Evolutionary conservation across 768 basidiomycete genomes (phyloP).

Genomic region (Lactarius deliciosus): DNA sequence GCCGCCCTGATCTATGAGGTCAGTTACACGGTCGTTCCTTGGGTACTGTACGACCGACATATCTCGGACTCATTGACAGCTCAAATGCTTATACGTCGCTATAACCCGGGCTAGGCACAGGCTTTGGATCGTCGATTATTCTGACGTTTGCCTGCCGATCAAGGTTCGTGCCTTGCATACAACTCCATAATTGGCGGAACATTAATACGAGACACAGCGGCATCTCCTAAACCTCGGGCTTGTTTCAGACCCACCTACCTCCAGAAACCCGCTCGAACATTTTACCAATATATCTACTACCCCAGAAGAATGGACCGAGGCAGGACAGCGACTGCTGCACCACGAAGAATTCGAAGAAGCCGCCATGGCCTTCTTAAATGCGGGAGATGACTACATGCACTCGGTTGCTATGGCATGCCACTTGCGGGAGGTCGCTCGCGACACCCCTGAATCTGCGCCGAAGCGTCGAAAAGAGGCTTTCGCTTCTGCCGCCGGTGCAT

Average conservation of each 20-base stretch:
- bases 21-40: not conserved
- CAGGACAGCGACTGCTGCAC: slow-evolving; percentile 11
- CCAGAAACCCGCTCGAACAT: not conserved
- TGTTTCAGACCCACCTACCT: not conserved
- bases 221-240: slow-evolving; percentile 6
- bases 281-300: slow-evolving; percentile 14
- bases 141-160: slow-evolving; percentile 43
- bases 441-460: slow-evolving; percentile 5
- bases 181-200: not conserved
- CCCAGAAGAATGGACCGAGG: slow-evolving; percentile 16
- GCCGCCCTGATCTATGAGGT: slow-evolving; percentile 17
- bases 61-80: slow-evolving; percentile 39
- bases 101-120: slow-evolving; percentile 69
- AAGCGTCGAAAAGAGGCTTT: slow-evolving; percentile 16
- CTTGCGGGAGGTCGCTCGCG: slow-evolving; percentile 14
- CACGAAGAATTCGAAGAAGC: slow-evolving; percentile 22
- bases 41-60: not conserved
- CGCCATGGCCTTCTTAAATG: slow-evolving; percentile 14
- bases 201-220: slow-evolving; percentile 3
- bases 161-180: slow-evolving; percentile 44
- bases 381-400: slow-evolving; percentile 9
- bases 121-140: slow-evolving; percentile 67
- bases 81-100: slow-evolving; percentile 70
- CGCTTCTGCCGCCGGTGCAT: not conserved
- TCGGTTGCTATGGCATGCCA: slow-evolving; percentile 14